These are phyloP conservation scores for Penicillium sp. DNA, from an alignment of 2,329 filamentous ascomycete species.

Conservation along the genomic window DNA sequence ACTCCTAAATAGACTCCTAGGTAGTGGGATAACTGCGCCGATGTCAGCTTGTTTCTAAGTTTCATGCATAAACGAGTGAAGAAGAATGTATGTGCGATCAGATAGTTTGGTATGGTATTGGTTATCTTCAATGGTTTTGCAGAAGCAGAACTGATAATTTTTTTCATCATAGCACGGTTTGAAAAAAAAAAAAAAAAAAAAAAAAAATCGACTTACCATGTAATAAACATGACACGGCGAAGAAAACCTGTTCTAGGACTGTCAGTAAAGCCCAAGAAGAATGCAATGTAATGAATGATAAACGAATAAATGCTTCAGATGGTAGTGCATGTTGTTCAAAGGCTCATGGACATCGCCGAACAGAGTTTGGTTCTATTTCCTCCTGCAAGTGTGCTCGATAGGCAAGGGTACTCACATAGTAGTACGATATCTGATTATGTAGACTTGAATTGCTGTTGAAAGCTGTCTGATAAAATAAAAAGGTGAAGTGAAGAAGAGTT, in stretches of 20 bases:
- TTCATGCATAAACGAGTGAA: background rate
- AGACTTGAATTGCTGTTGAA: too few relatives aligned
- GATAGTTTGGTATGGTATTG: conserved; percentile 56
- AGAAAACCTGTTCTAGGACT: background rate
- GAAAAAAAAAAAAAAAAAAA: background rate
- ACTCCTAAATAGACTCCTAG: too few relatives aligned
- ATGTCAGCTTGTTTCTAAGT: conserved; percentile 6
- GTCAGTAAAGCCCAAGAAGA: background rate
- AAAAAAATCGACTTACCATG: conserved; percentile 3
- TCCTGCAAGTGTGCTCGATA: conserved; percentile 36
- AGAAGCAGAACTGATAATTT: conserved; percentile 61
- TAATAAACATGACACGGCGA: background rate
- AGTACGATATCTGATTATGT: too few relatives aligned
- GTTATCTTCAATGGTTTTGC: conserved; percentile 56
- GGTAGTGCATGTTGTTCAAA: conserved; percentile 60
- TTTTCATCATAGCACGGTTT: conserved; percentile 42
- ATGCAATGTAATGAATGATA: background rate
- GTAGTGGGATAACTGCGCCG: background rate
- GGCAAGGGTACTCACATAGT: conserved; percentile 1
- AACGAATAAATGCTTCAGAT: conserved; percentile 42
- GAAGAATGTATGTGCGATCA: conserved; percentile 30
- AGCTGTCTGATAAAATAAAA: too few relatives aligned
- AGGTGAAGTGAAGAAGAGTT: conserved; percentile 1
- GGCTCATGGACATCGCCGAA: conserved; percentile 56
- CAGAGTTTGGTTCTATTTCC: conserved; percentile 49